Evolutionary conservation across 2,329 filamentous ascomycete genomes (phyloP).

Genomic region (Lasiodiplodia gonubiensis): DNA sequence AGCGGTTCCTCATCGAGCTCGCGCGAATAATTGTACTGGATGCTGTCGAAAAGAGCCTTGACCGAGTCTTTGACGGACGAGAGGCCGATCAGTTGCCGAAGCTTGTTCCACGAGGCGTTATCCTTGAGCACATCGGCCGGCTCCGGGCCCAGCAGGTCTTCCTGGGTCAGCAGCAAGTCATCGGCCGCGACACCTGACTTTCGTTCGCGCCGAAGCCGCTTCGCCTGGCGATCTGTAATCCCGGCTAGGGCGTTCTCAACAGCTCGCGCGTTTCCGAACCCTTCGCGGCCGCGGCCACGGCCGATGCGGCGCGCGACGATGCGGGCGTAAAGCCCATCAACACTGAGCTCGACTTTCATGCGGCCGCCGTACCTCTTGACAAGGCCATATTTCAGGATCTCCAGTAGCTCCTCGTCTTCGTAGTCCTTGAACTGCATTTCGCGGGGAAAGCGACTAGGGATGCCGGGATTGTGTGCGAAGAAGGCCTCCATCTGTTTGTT

Average conservation of each 20-base stretch:
- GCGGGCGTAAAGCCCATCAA: conserved; percentile 65
- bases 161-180: conserved; percentile 65
- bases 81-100: conserved; percentile 66
- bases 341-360: conserved; percentile 67
- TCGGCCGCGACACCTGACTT: conserved; percentile 53
- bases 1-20: conserved; percentile 67
- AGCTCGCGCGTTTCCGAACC: conserved; percentile 75
- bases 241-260: conserved; percentile 66
- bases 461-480: conserved; percentile 74
- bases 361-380: conserved; percentile 56
- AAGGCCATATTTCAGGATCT: conserved; percentile 64
- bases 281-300: conserved; percentile 64
- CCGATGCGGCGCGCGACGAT: conserved; percentile 69
- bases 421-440: conserved; percentile 73
- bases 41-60: conserved; percentile 62
- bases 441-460: conserved; percentile 71
- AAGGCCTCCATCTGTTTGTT: conserved; percentile 76
- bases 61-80: conserved; percentile 67
- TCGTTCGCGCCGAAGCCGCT: conserved; percentile 59
- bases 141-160: conserved; percentile 75
- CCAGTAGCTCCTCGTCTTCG: conserved; percentile 65
- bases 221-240: conserved; percentile 65
- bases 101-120: conserved; percentile 62
- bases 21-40: conserved; percentile 68
- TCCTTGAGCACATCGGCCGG: conserved; percentile 59